Base-by-base conservation (phyloP, 495 filamentous ascomycete species). In the Lasiosphaeria ovina region DNA sequence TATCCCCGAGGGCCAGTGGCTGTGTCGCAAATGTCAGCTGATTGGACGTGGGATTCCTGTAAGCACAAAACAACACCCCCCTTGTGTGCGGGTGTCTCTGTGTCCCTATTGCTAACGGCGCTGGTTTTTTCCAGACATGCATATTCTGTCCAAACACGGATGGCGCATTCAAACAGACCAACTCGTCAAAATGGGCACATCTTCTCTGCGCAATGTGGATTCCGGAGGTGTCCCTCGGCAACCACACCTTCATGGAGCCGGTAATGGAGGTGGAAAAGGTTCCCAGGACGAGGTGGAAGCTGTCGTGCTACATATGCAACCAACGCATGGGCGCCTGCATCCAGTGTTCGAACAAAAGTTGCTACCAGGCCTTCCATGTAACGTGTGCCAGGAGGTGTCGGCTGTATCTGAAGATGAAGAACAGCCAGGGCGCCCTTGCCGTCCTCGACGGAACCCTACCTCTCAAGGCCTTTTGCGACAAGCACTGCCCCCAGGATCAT, bases 291-390 rank as follows among this genome's bases (percentile, higher is more conserved):
- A 83, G 94, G 66, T 98, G 93, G 93, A 93, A 91, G 75, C 76
- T 99, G 62, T 85, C 83, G 34, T 99, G 94, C 77, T 99, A 98
- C 76, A 96, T 99, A 51, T 99, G 94, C 76, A 88, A 89, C 58
- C 94, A 98, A 74, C 88, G 86, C 66, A 99, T 98, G 94, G 94
- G 94, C 32, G 93, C 94, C 40, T 97, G 93, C 63, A 96, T 99
- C 58, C 94, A 99, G 74, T 99, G 94, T 75, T 92, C 92, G 57
- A 97, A 98, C 76, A 98, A 96, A 72, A 89, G 87, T 60, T 99
- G 94, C 73, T 99, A 93, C 68, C 85, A 91, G 67, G 94, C 94
- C n/a, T 99, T 98, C 74, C 94, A 99, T 73, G 94, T 98, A 35
- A 97, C 93, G 5, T 99, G 94, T 69, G 94, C 93, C 10, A 85